These are phyloP conservation scores for Viola pubescens DNA, from an alignment of 441 rosid species.

Conservation along the genomic window DNA sequence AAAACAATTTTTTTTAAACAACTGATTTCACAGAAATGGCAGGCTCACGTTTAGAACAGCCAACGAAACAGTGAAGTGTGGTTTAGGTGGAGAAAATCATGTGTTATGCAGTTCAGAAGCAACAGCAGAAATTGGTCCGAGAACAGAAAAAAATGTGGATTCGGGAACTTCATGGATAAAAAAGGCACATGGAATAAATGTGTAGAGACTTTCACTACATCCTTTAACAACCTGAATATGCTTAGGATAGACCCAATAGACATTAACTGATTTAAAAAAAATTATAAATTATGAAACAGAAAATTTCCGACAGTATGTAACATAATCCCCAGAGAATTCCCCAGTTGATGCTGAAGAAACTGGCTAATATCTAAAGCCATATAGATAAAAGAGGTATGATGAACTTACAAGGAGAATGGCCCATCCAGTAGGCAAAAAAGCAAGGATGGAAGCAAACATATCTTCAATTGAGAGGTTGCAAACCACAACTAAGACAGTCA, in stretches of 20 bases:
- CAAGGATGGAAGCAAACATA: conserved; percentile 65
- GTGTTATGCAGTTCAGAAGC: no score
- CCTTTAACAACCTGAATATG: not conserved
- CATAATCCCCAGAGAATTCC: no score
- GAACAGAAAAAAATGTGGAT: not conserved
- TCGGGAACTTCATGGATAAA: not conserved
- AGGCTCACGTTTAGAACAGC: no score
- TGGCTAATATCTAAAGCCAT: no score
- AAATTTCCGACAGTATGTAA: no score
- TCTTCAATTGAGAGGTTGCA: conserved; percentile 62
- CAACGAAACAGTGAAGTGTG: no score
- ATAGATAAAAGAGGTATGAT: no score
- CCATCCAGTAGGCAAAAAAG: conserved; percentile 94
- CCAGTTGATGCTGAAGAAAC: no score
- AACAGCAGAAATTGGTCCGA: no score
- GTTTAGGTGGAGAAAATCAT: no score
- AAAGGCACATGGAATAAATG: not conserved
- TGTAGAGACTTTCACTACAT: not conserved
- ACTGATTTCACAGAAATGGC: not conserved
- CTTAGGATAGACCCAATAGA: not conserved
- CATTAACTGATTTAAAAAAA: not conserved
- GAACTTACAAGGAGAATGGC: conserved; percentile 77
- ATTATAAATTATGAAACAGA: no score
- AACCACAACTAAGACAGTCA: conserved; percentile 72
- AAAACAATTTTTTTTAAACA: not conserved